Evolutionary conservation across 2,329 filamentous ascomycete species (phyloP).

Genomic region (Drechslerella dactyloides): DNA sequence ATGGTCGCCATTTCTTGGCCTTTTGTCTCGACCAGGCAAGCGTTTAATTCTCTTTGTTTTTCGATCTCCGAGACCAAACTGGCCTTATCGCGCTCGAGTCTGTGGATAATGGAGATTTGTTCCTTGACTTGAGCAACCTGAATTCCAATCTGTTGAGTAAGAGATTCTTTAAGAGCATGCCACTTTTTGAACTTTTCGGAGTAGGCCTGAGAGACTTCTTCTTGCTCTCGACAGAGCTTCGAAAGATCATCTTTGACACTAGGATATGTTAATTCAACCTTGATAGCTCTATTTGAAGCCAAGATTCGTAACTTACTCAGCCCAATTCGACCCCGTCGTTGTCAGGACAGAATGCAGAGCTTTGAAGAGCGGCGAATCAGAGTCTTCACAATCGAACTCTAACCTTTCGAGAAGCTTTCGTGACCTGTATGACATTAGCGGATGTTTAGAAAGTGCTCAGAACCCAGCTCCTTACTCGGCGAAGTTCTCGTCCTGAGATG

Average conservation of each 20-base stretch:
- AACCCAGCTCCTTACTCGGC: conserved; percentile 1
- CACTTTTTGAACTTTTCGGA: conserved; percentile 25
- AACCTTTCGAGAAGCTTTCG: conserved; percentile 14
- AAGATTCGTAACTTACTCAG: conserved; percentile 29
- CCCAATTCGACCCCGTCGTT: conserved; percentile 16
- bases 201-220: neutral
- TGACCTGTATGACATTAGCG: conserved; percentile 12
- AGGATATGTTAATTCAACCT: conserved; percentile 12
- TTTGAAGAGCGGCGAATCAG: conserved; percentile 29
- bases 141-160: conserved; percentile 8
- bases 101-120: conserved; percentile 8
- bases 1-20: conserved; percentile 18
- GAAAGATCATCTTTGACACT: conserved; percentile 19
- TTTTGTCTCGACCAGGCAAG: conserved; percentile 21
- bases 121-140: conserved; percentile 1
- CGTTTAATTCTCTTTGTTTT: conserved; percentile 28
- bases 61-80: conserved; percentile 1
- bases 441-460: neutral
- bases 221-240: conserved; percentile 10
- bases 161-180: conserved; percentile 19
- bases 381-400: conserved; percentile 9
- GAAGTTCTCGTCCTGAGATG: conserved; percentile 26
- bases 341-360: neutral
- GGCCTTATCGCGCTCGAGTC: conserved; percentile 8
- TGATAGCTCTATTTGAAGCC: no score